These are phyloP conservation scores for Claviceps sp. DNA, from an alignment of 2,329 filamentous ascomycete genomes.

Conservation along the genomic window DNA sequence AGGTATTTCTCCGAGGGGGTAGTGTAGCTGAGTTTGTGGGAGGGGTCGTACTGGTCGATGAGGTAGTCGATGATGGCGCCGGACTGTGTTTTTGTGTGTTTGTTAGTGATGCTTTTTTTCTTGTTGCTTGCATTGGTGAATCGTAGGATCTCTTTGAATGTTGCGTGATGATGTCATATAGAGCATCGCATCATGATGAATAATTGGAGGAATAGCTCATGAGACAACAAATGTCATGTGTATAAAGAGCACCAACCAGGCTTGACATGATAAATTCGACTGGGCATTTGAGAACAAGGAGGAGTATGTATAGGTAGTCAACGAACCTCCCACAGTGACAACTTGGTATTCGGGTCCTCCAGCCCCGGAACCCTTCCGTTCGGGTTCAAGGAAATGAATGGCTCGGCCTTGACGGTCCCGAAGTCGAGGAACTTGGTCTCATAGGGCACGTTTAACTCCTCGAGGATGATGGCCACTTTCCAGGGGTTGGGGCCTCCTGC, in stretches of 20 bases:
- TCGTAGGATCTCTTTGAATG: no score
- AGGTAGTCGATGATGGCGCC: constrained; percentile 14
- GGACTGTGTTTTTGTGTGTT: constrained; percentile 2
- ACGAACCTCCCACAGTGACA: constrained; percentile 11
- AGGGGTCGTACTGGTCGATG: constrained; percentile 12
- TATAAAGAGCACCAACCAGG: not conserved
- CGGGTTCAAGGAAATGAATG: constrained; percentile 12
- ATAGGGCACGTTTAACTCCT: constrained; percentile 14
- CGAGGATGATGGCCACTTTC: constrained; percentile 12
- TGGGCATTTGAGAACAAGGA: no score
- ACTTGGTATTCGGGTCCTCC: constrained; percentile 11
- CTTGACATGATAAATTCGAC: no score
- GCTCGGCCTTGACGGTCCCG: constrained; percentile 11
- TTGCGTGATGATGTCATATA: no score
- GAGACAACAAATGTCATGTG: not conserved
- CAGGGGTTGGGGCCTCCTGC: constrained; percentile 7
- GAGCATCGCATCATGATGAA: no score
- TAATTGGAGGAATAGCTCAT: no score
- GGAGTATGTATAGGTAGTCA: not conserved
- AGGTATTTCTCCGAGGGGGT: constrained; percentile 7
- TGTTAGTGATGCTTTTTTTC: not conserved
- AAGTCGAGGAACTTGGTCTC: constrained; percentile 8
- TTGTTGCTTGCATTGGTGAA: not conserved
- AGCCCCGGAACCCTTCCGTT: constrained; percentile 12
- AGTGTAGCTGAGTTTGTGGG: constrained; percentile 6